Percentiles rank a stretch among this genome's conserved stretches.
Evolutionary conservation across 495 filamentous ascomycete species (phyloP).

Genomic region (Xylaria venustula): DNA sequence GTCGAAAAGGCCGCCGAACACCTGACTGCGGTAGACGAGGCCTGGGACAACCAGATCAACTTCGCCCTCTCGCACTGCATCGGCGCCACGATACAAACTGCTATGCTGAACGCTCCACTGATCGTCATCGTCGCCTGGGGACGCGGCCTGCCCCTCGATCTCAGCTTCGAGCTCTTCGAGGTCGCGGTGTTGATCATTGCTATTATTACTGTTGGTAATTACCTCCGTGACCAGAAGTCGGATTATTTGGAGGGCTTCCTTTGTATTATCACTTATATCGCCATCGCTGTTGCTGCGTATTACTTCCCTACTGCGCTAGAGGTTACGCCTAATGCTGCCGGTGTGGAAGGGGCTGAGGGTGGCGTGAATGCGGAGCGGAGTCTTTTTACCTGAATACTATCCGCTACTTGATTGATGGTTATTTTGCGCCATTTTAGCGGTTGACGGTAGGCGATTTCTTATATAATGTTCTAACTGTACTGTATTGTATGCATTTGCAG

Average conservation of each 20-base stretch:
- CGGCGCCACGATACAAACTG: conserved; percentile 85
- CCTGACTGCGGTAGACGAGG: conserved; percentile 86
- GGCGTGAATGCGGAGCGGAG: conserved; percentile 3
- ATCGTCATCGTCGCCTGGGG: conserved; percentile 86
- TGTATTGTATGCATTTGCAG: too few relatives aligned
- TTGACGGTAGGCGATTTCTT: too few relatives aligned
- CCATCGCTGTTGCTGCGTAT: conserved; percentile 61
- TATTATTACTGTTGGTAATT: conserved; percentile 82
- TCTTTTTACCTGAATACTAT: conserved; percentile 1
- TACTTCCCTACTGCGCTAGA: conserved; percentile 58
- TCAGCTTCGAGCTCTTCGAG: conserved; percentile 89
- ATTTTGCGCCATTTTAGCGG: too few relatives aligned
- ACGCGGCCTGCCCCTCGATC: conserved; percentile 64
- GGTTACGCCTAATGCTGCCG: neutral
- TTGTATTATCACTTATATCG: conserved; percentile 68
- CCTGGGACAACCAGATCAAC: conserved; percentile 84
- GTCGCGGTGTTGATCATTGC: conserved; percentile 81
- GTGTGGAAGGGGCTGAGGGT: neutral
- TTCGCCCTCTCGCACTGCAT: conserved; percentile 89
- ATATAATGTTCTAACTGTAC: too few relatives aligned
- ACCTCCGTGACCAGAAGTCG: conserved; percentile 73
- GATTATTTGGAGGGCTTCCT: conserved; percentile 79
- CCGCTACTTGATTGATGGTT: too few relatives aligned
- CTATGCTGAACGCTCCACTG: conserved; percentile 82
- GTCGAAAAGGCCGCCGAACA: conserved; percentile 94